Evolutionary conservation across 2,329 filamentous ascomycete genomes (phyloP).

Genomic region (Colletotrichum sansevieriae): DNA sequence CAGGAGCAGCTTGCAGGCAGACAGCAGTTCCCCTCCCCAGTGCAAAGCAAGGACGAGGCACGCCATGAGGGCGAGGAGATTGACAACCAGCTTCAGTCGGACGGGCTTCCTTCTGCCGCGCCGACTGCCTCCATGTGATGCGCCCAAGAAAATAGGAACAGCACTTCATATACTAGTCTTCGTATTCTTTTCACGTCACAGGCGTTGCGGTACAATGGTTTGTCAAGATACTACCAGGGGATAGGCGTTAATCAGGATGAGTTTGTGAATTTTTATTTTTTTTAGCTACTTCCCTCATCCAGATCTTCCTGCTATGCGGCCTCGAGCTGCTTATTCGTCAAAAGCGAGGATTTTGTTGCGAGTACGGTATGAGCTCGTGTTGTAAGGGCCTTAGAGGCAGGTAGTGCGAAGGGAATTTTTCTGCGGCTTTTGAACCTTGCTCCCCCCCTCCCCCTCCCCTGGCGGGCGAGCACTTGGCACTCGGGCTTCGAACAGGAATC

Average conservation of each 20-base stretch:
- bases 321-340: constrained; percentile 27
- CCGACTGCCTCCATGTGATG: constrained; percentile 49
- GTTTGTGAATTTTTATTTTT: neutral
- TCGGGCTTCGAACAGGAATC: too few species aligned
- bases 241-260: constrained; percentile 37
- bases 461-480: too few species aligned
- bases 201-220: constrained; percentile 41
- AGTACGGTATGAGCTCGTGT: neutral
- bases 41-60: constrained; percentile 56
- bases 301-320: constrained; percentile 18
- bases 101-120: constrained; percentile 49
- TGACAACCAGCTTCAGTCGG: constrained; percentile 64
- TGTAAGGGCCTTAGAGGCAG: neutral
- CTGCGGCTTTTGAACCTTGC: too few species aligned
- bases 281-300: constrained; percentile 10
- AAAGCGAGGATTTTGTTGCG: constrained; percentile 21
- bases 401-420: neutral
- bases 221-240: constrained; percentile 41
- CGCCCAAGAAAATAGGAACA: constrained; percentile 1
- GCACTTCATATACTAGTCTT: constrained; percentile 20
- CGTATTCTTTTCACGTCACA: constrained; percentile 30
- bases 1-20: constrained; percentile 56
- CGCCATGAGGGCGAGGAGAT: constrained; percentile 64
- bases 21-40: constrained; percentile 56
- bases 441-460: too few species aligned